These are phyloP conservation scores for Cenchrus americanus DNA, from an alignment of 176 grass and related monocot genomes.

Conservation along the genomic window DNA sequence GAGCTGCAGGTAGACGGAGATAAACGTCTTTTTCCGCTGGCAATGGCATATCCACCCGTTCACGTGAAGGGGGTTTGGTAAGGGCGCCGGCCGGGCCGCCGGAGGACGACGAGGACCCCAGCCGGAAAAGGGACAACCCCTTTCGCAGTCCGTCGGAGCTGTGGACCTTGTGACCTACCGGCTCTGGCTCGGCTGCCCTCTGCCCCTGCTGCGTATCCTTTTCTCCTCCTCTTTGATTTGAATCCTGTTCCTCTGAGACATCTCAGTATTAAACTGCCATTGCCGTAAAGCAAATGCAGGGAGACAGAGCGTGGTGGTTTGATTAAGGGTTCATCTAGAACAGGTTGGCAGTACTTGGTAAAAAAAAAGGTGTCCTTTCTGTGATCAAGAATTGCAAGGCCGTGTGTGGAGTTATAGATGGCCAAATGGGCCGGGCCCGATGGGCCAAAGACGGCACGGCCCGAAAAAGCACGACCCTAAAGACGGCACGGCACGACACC, in stretches of 20 bases:
- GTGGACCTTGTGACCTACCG: conserved; percentile 27
- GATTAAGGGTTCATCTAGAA: conserved; percentile 6
- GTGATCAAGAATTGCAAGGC: neutral
- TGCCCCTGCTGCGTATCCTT: conserved; percentile 1
- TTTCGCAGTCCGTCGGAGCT: conserved; percentile 28
- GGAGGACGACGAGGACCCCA: neutral
- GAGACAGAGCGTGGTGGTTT: neutral
- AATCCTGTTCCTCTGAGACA: neutral
- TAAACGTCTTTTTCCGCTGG: neutral
- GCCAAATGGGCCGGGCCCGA: too few species aligned
- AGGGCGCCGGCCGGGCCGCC: neutral
- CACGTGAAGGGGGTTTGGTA: conserved; percentile 50
- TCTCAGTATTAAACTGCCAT: neutral
- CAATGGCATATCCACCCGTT: neutral
- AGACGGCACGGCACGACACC: too few species aligned
- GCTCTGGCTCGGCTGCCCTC: neutral
- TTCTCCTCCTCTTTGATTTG: neutral
- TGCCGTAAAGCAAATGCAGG: neutral
- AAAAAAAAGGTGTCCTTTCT: neutral
- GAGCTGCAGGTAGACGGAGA: too few species aligned
- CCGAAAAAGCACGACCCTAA: too few species aligned
- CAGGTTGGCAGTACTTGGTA: neutral
- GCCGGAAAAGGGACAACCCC: neutral
- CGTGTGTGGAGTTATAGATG: too few species aligned
- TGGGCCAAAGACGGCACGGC: too few species aligned